Base-by-base conservation (phyloP, 2,329 filamentous ascomycete genomes). In the Penicillium sp. region DNA sequence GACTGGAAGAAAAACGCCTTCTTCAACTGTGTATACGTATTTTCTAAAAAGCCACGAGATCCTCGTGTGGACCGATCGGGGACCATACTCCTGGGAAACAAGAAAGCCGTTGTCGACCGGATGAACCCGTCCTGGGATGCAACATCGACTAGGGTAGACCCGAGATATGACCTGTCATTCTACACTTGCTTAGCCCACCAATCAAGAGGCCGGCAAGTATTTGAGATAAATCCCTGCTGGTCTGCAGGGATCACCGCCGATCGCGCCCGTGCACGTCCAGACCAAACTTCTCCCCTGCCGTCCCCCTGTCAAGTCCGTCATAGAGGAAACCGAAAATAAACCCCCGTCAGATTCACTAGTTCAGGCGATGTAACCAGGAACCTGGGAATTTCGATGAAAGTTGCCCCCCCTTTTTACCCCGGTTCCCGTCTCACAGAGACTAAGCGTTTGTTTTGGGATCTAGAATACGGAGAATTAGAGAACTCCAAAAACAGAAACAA, bases 221-320 rank as follows among this genome's bases (percentile, higher is more conserved):
- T 73, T 73, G 70, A 71, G 66, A 72, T 72, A 59, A 43, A 69
- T 66, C 68, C 69, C 65, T 64, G 69, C 68, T 48, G 48, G 19
- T 50, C 54, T 61, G 58, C 64, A 66, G 57, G 65, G 66, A 66
- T 68, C 57, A 58, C n/a, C 66, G 64, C 60, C 66, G 67, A 67
- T 63, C 62, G 53, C 55, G 57, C 52, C 54, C 60, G 60, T 66
- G 64, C 63, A 62, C 57, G 54, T 52, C 53, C 21, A 63, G 46
- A 59, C 61, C 52, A 41, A 55, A 53, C 54, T 51, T 48, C 48
- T 51, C 37, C 48, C 37, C 39, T 53, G 52, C 46, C 39, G 26
- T 48, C 31, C 24, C 44, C 33, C 31, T 44, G n/a, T 45, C 33
- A 44, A n/a, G 24, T 9, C 37, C 14, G 26, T 44, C 26, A 43